Percentiles rank a stretch among this genome's conserved stretches.
Evolutionary conservation across 2,329 filamentous ascomycete genomes (phyloP).

Genomic region (Fusarium coicis): DNA sequence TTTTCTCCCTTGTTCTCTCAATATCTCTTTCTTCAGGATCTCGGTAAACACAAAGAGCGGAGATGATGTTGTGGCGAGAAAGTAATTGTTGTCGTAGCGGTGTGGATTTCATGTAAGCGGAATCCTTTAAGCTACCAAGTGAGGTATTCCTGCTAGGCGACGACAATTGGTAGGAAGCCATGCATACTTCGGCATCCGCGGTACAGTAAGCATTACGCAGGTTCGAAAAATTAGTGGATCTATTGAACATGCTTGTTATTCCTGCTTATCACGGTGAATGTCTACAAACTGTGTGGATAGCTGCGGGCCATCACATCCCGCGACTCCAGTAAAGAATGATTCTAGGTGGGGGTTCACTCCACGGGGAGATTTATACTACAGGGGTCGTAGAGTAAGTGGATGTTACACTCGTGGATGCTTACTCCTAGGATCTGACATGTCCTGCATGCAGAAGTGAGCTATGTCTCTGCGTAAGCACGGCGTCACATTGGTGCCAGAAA

Average conservation of each 20-base stretch:
- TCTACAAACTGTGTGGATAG: background rate
- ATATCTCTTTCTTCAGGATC: background rate
- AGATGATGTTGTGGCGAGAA: background rate
- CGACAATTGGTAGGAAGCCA: background rate
- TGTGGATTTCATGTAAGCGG: background rate
- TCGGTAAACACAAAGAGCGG: background rate
- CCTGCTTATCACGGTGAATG: background rate
- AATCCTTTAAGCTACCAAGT: background rate
- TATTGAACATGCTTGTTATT: background rate
- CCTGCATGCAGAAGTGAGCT: background rate
- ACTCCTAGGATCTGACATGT: background rate
- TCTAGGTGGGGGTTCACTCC: background rate
- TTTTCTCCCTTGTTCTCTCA: background rate
- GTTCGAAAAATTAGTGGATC: background rate
- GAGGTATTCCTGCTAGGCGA: background rate
- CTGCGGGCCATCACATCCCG: background rate
- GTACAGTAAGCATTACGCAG: background rate
- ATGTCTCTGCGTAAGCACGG: background rate
- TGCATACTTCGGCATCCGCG: background rate
- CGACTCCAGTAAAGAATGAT: background rate
- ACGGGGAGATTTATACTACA: background rate
- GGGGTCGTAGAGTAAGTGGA: background rate
- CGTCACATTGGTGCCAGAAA: background rate
- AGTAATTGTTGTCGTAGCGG: background rate
- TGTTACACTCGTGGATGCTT: background rate